Evolutionary conservation across 345 rosid species (phyloP).

Genomic region (Citrus trifoliata): DNA sequence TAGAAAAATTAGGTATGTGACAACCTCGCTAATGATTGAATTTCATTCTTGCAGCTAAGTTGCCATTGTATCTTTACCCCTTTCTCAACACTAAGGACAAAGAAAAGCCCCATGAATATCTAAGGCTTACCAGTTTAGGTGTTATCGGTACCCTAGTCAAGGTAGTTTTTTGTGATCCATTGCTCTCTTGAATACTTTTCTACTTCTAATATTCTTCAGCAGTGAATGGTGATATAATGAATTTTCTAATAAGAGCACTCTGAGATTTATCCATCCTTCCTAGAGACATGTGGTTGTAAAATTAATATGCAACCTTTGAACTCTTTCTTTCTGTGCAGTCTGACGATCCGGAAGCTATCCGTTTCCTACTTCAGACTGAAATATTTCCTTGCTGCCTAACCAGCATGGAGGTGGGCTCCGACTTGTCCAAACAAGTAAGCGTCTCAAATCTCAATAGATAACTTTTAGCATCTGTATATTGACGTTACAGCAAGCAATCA

Average conservation of each 20-base stretch:
- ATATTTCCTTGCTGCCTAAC: constrained; percentile 47
- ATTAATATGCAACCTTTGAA: not conserved
- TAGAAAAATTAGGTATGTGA: not conserved
- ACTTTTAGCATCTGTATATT: not conserved
- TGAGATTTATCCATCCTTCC: not conserved
- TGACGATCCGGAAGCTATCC: constrained; percentile 37
- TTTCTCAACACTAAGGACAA: constrained; percentile 32
- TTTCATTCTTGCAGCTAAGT: constrained; percentile 36
- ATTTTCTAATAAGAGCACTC: not conserved
- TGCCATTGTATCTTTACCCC: constrained; percentile 47
- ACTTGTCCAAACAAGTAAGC: constrained; percentile 51
- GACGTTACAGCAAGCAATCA: not conserved
- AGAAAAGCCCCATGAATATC: constrained; percentile 39
- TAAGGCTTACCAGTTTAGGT: constrained; percentile 58
- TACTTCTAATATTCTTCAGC: not conserved
- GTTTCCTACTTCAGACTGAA: constrained; percentile 35
- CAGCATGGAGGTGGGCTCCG: constrained; percentile 47
- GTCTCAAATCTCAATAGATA: not conserved
- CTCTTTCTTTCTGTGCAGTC: constrained; percentile 30
- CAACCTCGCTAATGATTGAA: constrained; percentile 11
- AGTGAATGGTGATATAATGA: not conserved
- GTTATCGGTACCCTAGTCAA: constrained; percentile 59
- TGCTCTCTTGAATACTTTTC: not conserved
- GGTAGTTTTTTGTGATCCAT: constrained; percentile 26
- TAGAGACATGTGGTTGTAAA: not conserved